phyloP scores from a whole-genome alignment of 345 rosid genomes.

The Linum tenue region DNA sequence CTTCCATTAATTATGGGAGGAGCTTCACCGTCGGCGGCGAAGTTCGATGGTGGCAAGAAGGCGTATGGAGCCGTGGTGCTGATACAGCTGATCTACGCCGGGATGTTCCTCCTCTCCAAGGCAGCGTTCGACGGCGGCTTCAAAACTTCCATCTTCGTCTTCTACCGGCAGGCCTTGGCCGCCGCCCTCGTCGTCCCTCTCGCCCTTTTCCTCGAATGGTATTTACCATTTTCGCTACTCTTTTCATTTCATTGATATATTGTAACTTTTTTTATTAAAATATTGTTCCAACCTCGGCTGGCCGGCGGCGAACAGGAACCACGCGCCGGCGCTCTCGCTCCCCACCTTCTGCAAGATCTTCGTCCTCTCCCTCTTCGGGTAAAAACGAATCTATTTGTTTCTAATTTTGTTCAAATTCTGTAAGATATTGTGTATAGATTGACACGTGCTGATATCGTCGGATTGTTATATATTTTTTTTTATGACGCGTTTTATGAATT shows the following conservation, averaged over 20 bases:
- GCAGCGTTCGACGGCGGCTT: slow-evolving; percentile 78
- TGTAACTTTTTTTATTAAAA: neutral
- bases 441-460: too few species aligned
- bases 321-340: slow-evolving; percentile 54
- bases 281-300: neutral
- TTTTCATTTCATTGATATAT: neutral
- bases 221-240: neutral
- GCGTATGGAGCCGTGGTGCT: slow-evolving; percentile 44
- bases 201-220: slow-evolving; percentile 67
- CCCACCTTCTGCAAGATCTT: slow-evolving; percentile 68
- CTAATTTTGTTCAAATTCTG: neutral
- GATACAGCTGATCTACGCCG: slow-evolving; percentile 64
- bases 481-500: too few species aligned
- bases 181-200: slow-evolving; percentile 65
- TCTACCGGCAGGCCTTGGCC: slow-evolving; percentile 77
- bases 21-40: neutral
- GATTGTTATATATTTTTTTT: too few species aligned
- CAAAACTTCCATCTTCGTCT: slow-evolving; percentile 76
- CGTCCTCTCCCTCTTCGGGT: slow-evolving; percentile 69
- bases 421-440: neutral
- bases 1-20: neutral
- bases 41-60: slow-evolving; percentile 27
- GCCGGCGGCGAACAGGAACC: slow-evolving; percentile 36
- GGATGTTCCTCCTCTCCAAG: slow-evolving; percentile 89
- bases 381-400: slow-evolving; percentile 7